A percentile compares a stretch with the other conserved stretches of the same genome.
These are phyloP conservation scores for Colletotrichum sp. DNA, from an alignment of 2,329 filamentous ascomycete species.

Conservation along the genomic window DNA sequence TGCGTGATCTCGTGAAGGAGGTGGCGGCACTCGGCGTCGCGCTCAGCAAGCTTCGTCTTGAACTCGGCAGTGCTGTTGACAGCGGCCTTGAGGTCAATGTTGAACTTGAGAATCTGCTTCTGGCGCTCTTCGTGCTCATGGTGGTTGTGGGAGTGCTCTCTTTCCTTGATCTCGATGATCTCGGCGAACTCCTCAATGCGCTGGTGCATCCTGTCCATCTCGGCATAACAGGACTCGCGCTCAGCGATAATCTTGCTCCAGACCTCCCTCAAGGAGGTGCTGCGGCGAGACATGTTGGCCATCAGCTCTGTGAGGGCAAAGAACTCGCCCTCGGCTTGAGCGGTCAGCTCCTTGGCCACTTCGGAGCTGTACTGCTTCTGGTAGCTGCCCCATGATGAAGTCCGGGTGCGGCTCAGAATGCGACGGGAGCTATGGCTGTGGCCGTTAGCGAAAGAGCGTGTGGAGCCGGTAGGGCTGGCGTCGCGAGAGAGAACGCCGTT, in stretches of 20 bases:
- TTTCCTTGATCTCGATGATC: constrained; percentile 5
- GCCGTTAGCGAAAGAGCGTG: background rate
- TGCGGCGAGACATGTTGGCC: constrained; percentile 11
- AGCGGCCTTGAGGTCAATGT: constrained; percentile 1
- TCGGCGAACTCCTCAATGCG: constrained; percentile 7
- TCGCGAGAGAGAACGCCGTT: background rate
- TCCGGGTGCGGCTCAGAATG: background rate
- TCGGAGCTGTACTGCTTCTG: background rate
- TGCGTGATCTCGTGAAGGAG: background rate
- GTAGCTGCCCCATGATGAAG: background rate
- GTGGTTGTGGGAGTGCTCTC: constrained; percentile 1
- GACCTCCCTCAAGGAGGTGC: background rate
- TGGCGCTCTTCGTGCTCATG: constrained; percentile 8
- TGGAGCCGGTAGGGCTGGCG: constrained; percentile 2
- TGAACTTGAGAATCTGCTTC: constrained; percentile 3
- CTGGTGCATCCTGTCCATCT: constrained; percentile 11
- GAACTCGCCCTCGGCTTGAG: constrained; percentile 14
- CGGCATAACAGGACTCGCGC: constrained; percentile 2
- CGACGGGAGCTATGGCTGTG: background rate
- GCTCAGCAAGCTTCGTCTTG: constrained; percentile 4
- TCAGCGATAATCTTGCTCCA: constrained; percentile 16
- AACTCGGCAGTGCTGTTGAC: background rate
- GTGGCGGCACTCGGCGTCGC: constrained; percentile 2
- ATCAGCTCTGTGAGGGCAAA: constrained; percentile 11
- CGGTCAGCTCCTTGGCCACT: constrained; percentile 12